A percentile compares a stretch with the other conserved stretches of the same genome.
These are phyloP conservation scores for Ceriops tagal DNA, from an alignment of 345 rosid genomes.

Conservation along the genomic window DNA sequence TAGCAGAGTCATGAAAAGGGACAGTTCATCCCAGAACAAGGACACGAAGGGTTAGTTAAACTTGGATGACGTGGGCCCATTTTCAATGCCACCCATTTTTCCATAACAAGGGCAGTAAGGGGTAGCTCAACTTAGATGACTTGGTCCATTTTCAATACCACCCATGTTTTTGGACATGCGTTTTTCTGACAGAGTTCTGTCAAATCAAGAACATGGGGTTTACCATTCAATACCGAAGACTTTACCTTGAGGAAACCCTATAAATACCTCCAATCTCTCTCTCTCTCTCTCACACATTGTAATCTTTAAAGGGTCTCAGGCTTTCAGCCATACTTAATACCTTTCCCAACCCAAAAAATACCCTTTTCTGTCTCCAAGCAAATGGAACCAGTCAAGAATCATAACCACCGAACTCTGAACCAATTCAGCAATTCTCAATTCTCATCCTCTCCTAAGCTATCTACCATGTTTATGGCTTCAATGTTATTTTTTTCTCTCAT, in stretches of 20 bases:
- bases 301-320: too few species aligned
- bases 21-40: too few species aligned
- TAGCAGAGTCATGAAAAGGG: too few species aligned
- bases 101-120: too few species aligned
- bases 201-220: not conserved
- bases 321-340: too few species aligned
- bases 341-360: not conserved
- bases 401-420: not conserved
- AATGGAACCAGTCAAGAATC: constrained; percentile 19
- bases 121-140: not conserved
- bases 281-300: not conserved
- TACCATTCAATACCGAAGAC: not conserved
- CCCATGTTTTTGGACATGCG: not conserved
- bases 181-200: not conserved
- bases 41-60: too few species aligned
- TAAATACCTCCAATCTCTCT: not conserved
- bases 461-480: constrained; percentile 28
- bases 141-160: constrained; percentile 3
- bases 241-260: too few species aligned
- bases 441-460: constrained; percentile 2
- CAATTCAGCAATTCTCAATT: not conserved
- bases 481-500: constrained; percentile 40
- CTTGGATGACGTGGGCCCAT: not conserved
- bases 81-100: too few species aligned
- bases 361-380: not conserved